Conservation (phyloP, 116 monocot species). For the Thalassia testudinum region DNA sequence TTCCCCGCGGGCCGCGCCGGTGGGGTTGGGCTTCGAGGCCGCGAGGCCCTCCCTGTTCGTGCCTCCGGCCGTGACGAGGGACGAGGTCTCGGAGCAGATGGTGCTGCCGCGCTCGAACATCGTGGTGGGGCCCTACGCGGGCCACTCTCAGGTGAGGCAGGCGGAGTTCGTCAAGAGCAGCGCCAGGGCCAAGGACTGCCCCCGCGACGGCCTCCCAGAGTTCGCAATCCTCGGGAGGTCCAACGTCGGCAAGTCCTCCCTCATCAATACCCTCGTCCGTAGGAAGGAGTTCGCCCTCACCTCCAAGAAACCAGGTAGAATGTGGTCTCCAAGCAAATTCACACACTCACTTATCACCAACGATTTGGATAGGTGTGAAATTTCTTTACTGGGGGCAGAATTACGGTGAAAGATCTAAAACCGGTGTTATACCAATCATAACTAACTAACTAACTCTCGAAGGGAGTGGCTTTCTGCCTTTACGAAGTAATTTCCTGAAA, state of each 20-base stretch:
- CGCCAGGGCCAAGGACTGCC: constrained; percentile 69
- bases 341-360: too few relatives aligned
- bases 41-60: constrained; percentile 45
- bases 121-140: constrained; percentile 87
- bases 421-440: too few relatives aligned
- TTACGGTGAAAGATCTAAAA: too few relatives aligned
- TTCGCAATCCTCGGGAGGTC: constrained; percentile 90
- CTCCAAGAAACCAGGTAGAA: constrained; percentile 85
- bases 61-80: constrained; percentile 51
- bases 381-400: too few relatives aligned
- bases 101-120: constrained; percentile 89
- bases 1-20: neutral
- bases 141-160: constrained; percentile 60
- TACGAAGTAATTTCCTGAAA: too few relatives aligned
- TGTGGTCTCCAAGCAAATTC: neutral
- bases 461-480: too few relatives aligned
- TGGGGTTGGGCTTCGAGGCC: constrained; percentile 4
- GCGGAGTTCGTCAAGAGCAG: constrained; percentile 92
- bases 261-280: constrained; percentile 70
- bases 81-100: constrained; percentile 44
- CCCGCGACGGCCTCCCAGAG: constrained; percentile 68
- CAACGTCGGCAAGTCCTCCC: constrained; percentile 93
- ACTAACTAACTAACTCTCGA: too few relatives aligned
- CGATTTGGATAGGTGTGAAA: too few relatives aligned
- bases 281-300: constrained; percentile 79